phyloP scores from a whole-genome alignment of 768 basidiomycete species.

The Naganishia antarctica region DNA sequence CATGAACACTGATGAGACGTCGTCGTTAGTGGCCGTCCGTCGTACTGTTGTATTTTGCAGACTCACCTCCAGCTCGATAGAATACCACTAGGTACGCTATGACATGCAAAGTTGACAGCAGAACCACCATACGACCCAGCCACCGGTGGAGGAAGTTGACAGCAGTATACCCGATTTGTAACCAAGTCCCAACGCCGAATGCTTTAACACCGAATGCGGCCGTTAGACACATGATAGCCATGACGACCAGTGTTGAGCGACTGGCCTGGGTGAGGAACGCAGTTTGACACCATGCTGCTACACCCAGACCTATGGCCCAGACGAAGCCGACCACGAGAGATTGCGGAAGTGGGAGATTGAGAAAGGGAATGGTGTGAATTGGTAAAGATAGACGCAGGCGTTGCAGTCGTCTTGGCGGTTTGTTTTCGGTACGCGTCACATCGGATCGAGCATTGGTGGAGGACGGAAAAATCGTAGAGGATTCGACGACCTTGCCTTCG shows the following conservation, averaged over 20 bases:
- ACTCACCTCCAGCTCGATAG: slow-evolving; percentile 22
- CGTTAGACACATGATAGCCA: slow-evolving; percentile 31
- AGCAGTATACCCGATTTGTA: slow-evolving; percentile 31
- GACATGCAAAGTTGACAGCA: slow-evolving; percentile 33
- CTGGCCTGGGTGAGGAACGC: slow-evolving; percentile 31
- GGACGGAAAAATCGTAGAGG: background rate
- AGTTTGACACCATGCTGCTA: slow-evolving; percentile 34
- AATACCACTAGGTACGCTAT: slow-evolving; percentile 29
- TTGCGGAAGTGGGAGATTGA: slow-evolving; percentile 28
- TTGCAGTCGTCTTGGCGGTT: slow-evolving; percentile 17
- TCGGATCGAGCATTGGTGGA: background rate
- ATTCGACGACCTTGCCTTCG: background rate
- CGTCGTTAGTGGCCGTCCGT: background rate
- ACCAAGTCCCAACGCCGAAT: slow-evolving; percentile 32
- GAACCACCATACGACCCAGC: slow-evolving; percentile 33
- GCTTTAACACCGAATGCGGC: slow-evolving; percentile 31
- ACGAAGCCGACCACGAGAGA: slow-evolving; percentile 26
- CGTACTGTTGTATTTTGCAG: no score
- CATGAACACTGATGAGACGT: slow-evolving; percentile 16
- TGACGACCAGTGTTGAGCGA: slow-evolving; percentile 31
- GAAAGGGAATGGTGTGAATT: slow-evolving; percentile 25
- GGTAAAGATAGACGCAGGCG: slow-evolving; percentile 22
- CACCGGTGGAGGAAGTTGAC: slow-evolving; percentile 36
- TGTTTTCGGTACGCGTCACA: background rate
- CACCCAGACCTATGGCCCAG: slow-evolving; percentile 28